A percentile compares a stretch with the other conserved stretches of the same genome.
Conservation (phyloP, 2,329 filamentous ascomycete genomes). For the Cercospora citrullina region DNA sequence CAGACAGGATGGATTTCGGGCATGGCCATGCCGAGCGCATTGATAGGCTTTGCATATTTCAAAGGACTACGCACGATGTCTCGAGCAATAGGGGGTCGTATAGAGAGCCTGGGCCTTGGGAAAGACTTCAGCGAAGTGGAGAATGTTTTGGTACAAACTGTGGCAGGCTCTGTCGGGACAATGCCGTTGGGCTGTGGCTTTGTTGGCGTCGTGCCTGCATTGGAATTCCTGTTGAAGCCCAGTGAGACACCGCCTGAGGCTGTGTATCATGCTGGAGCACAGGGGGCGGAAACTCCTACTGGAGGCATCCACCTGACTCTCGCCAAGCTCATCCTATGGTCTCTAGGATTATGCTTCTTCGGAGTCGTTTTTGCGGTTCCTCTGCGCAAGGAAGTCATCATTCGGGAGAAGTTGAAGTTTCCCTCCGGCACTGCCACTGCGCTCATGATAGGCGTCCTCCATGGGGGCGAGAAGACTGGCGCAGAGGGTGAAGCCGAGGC, state of each 20-base stretch:
- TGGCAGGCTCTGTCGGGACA: constrained; percentile 91
- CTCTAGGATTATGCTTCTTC: constrained; percentile 90
- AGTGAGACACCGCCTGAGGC: constrained; percentile 59
- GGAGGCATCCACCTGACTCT: constrained; percentile 48
- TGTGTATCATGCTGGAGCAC: constrained; percentile 4
- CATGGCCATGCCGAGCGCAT: constrained; percentile 94
- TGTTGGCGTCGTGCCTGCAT: constrained; percentile 87
- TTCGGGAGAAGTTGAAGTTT: constrained; percentile 88
- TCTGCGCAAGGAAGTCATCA: constrained; percentile 84
- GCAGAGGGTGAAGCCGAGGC: constrained; percentile 44
- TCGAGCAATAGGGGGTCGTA: constrained; percentile 49
- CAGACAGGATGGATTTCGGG: constrained; percentile 82
- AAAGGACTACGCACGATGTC: constrained; percentile 72
- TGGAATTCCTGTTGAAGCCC: constrained; percentile 78
- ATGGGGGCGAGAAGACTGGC: constrained; percentile 57
- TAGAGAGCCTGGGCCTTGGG: constrained; percentile 31
- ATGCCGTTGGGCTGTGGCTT: constrained; percentile 97
- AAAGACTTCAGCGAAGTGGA: constrained; percentile 86
- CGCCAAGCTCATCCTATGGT: constrained; percentile 83
- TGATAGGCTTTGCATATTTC: constrained; percentile 95
- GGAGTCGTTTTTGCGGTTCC: constrained; percentile 96
- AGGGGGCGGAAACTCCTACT: neutral
- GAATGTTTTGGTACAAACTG: constrained; percentile 94
- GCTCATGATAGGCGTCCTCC: constrained; percentile 85
- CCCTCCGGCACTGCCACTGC: constrained; percentile 95